These are phyloP conservation scores for Globisporangium paroecandrum DNA, from an alignment of 352 stramenopile species.

Conservation along the genomic window DNA sequence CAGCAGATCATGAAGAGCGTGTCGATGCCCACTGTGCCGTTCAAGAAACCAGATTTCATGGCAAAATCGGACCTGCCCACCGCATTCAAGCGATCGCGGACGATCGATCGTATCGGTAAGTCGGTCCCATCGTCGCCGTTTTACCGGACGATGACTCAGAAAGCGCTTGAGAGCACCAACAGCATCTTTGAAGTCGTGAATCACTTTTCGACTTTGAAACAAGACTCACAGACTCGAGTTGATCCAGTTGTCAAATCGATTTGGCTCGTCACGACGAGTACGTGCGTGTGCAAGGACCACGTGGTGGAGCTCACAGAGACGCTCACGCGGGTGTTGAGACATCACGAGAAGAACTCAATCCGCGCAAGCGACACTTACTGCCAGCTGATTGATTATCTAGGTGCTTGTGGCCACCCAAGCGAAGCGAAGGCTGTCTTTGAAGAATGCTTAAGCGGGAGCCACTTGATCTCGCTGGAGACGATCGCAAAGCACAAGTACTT, in stretches of 20 bases:
- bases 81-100: slow-evolving; percentile 37
- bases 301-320: slow-evolving; percentile 24
- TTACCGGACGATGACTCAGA: slow-evolving; percentile 45
- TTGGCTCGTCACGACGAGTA: slow-evolving; percentile 34
- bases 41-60: slow-evolving; percentile 20
- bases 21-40: slow-evolving; percentile 13
- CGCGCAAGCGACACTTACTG: slow-evolving; percentile 30
- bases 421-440: slow-evolving; percentile 52
- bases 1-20: slow-evolving; percentile 27
- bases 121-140: slow-evolving; percentile 20
- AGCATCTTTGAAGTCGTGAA: slow-evolving; percentile 8
- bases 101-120: slow-evolving; percentile 32
- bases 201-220: not conserved
- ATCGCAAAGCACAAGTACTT: slow-evolving; percentile 27
- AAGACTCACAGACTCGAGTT: slow-evolving; percentile 10
- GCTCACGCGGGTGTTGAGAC: slow-evolving; percentile 21
- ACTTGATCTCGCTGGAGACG: slow-evolving; percentile 25
- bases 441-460: slow-evolving; percentile 33
- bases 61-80: slow-evolving; percentile 5
- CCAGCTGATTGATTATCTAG: slow-evolving; percentile 35
- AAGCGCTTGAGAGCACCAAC: slow-evolving; percentile 19
- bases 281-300: slow-evolving; percentile 24
- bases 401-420: slow-evolving; percentile 30
- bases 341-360: slow-evolving; percentile 22
- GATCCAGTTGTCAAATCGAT: slow-evolving; percentile 25